Evolutionary conservation across 768 basidiomycete genomes (phyloP).

Genomic region (Leccinum imitatum): DNA sequence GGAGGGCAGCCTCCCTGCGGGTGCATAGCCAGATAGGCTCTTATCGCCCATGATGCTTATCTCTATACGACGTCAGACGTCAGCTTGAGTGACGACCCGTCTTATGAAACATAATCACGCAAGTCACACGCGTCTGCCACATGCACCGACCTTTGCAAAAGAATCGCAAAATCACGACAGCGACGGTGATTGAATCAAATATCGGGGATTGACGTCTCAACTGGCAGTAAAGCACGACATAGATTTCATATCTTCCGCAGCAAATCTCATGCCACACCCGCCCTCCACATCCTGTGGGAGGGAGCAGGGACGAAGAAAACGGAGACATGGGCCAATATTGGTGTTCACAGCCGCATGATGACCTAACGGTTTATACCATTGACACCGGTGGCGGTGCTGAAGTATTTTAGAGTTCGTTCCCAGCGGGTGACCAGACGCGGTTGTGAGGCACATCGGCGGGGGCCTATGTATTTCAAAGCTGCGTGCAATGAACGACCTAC

Average conservation of each 20-base stretch:
- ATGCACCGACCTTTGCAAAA: neutral
- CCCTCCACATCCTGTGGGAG: neutral
- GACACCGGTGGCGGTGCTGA: too few relatives aligned
- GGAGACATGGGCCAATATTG: too few relatives aligned
- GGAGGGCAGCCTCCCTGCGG: too few relatives aligned
- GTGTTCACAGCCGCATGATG: too few relatives aligned
- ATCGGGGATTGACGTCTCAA: neutral
- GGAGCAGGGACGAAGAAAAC: neutral
- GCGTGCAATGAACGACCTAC: too few relatives aligned
- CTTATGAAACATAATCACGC: neutral
- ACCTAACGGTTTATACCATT: too few relatives aligned
- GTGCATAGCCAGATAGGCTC: neutral
- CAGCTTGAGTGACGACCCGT: neutral
- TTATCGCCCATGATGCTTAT: neutral
- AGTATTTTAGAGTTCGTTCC: too few relatives aligned
- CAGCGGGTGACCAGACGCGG: too few relatives aligned
- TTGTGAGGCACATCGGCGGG: too few relatives aligned
- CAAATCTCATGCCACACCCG: neutral
- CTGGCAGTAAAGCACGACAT: neutral
- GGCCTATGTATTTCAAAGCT: too few relatives aligned
- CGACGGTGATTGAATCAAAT: neutral
- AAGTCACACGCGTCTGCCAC: neutral
- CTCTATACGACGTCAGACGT: neutral
- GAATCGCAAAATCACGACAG: neutral
- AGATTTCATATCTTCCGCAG: neutral